These are phyloP conservation scores for Omphalotus guepiniiformis DNA, from an alignment of 768 basidiomycete species.

Conservation along the genomic window DNA sequence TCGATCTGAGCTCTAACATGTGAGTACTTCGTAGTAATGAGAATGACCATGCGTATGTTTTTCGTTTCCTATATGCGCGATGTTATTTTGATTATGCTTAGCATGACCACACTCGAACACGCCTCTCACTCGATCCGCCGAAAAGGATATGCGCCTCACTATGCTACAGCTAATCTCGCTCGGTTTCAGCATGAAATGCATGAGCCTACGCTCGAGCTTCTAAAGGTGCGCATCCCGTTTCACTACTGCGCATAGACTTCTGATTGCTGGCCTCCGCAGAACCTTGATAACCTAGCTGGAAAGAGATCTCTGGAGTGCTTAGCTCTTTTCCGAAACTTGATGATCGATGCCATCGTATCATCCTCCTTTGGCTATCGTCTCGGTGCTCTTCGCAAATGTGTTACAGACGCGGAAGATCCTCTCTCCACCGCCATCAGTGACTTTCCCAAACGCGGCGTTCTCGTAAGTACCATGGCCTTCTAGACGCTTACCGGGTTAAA, in stretches of 20 bases:
- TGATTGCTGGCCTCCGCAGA: slow-evolving; percentile 38
- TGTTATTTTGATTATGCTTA: slow-evolving; percentile 25
- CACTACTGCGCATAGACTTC: slow-evolving; percentile 10
- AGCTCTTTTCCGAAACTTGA: slow-evolving; percentile 67
- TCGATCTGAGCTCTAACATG: slow-evolving; percentile 12
- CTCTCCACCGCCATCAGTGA: slow-evolving; percentile 71
- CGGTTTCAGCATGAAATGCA: slow-evolving; percentile 70
- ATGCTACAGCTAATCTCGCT: slow-evolving; percentile 57
- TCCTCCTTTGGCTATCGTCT: slow-evolving; percentile 69
- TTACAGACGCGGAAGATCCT: slow-evolving; percentile 57
- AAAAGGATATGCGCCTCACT: slow-evolving; percentile 73
- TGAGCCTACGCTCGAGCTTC: slow-evolving; percentile 55
- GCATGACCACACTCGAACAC: slow-evolving; percentile 80
- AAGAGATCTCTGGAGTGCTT: slow-evolving; percentile 66
- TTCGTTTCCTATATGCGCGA: slow-evolving; percentile 35
- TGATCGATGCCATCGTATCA: slow-evolving; percentile 67
- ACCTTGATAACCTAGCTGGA: slow-evolving; percentile 53
- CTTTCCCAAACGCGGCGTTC: slow-evolving; percentile 72
- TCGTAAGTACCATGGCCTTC: slow-evolving; percentile 34
- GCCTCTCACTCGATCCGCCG: slow-evolving; percentile 63
- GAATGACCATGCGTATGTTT: slow-evolving; percentile 74
- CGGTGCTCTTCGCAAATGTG: slow-evolving; percentile 69
- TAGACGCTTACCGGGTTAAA: slow-evolving; percentile 9
- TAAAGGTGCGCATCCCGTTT: slow-evolving; percentile 42
- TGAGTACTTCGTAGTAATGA: slow-evolving; percentile 54